These are phyloP conservation scores for Pilatotrama ljubarskyi DNA, from an alignment of 768 basidiomycete species.

Conservation along the genomic window DNA sequence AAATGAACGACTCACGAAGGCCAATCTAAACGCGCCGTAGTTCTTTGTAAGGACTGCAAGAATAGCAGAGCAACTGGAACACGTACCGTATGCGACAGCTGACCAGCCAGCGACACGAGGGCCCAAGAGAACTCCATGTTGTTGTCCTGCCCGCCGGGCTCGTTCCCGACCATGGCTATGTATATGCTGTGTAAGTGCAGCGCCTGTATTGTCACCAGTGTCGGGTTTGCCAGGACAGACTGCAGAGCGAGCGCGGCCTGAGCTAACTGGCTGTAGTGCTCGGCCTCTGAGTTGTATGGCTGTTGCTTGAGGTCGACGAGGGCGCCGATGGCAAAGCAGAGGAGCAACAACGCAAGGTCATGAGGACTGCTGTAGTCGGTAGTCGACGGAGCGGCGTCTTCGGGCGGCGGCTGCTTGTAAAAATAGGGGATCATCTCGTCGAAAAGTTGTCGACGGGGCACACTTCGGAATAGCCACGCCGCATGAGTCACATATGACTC, in stretches of 20 bases:
- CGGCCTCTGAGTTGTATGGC: slow-evolving; percentile 38
- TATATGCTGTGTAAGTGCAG: slow-evolving; percentile 70
- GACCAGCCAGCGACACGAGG: slow-evolving; percentile 54
- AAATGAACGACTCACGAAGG: slow-evolving; percentile 37
- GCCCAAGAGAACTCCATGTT: slow-evolving; percentile 43
- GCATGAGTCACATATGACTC: slow-evolving; percentile 49
- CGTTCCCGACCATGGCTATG: slow-evolving; percentile 68
- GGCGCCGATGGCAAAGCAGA: slow-evolving; percentile 34
- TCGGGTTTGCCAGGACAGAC: slow-evolving; percentile 70
- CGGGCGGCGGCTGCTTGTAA: slow-evolving; percentile 38
- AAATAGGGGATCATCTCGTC: slow-evolving; percentile 64
- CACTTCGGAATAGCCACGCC: slow-evolving; percentile 52
- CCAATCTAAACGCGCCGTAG: slow-evolving; percentile 35
- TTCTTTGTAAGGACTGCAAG: not conserved
- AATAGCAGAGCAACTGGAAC: slow-evolving; percentile 22
- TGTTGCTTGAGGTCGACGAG: slow-evolving; percentile 33
- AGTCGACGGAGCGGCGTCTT: slow-evolving; percentile 24
- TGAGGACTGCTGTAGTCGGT: slow-evolving; percentile 41
- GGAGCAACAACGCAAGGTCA: slow-evolving; percentile 34
- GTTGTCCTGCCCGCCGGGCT: slow-evolving; percentile 54
- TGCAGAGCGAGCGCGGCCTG: slow-evolving; percentile 66
- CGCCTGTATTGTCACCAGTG: slow-evolving; percentile 67
- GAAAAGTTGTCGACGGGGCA: slow-evolving; percentile 53
- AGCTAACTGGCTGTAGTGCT: slow-evolving; percentile 66
- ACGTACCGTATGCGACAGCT: slow-evolving; percentile 62